These are phyloP conservation scores for Globisporangium takayamanum DNA, from an alignment of 352 stramenopile genomes.

Conservation along the genomic window DNA sequence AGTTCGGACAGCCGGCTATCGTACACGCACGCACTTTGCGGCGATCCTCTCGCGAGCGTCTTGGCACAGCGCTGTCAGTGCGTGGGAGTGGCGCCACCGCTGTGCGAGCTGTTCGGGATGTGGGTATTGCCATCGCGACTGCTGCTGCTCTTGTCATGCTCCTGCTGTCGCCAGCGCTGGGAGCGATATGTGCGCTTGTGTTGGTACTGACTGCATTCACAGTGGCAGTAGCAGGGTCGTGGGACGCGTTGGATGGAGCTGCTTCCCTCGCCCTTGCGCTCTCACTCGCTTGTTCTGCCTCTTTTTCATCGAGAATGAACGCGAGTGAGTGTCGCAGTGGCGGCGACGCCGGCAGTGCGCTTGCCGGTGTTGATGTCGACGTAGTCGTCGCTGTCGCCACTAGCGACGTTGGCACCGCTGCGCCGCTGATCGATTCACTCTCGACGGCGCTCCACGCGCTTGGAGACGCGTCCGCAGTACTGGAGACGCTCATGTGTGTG, in stretches of 20 bases:
- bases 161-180: too few species aligned
- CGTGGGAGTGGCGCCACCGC: too few species aligned
- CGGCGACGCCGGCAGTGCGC: neutral
- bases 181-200: too few species aligned
- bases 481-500: too few species aligned
- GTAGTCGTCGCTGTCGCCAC: neutral
- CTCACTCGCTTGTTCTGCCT: neutral
- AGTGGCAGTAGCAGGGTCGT: neutral
- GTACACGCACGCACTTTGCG: constrained; percentile 43
- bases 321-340: neutral
- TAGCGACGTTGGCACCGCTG: neutral
- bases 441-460: neutral
- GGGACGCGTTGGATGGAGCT: too few species aligned
- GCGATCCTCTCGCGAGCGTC: constrained; percentile 29
- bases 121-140: neutral
- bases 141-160: neutral
- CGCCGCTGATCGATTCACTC: neutral
- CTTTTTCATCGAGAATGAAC: neutral
- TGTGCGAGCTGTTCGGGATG: neutral
- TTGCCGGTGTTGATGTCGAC: neutral
- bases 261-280: neutral
- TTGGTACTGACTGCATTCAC: neutral
- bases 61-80: neutral
- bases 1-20: constrained; percentile 39
- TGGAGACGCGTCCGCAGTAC: neutral